A percentile compares a stretch with the other conserved stretches of the same genome.
These are phyloP conservation scores for Zygnema circumcarinatum DNA, from an alignment of 139 green algal species.

Conservation along the genomic window DNA sequence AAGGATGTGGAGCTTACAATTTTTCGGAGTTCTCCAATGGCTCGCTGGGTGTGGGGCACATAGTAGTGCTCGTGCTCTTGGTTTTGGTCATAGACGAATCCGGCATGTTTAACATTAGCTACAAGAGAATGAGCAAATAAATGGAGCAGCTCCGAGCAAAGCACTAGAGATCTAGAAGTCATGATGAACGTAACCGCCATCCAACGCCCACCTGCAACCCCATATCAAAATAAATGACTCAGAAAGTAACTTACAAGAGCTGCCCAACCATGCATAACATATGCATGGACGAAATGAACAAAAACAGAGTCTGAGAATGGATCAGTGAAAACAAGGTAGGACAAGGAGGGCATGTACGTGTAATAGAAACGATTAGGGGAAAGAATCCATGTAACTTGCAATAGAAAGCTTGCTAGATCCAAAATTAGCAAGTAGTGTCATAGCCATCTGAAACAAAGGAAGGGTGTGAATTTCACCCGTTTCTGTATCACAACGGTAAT, in stretches of 20 bases:
- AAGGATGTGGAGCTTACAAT: not conserved
- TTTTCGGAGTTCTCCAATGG: not conserved
- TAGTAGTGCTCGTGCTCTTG: not conserved
- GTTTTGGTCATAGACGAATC: not conserved
- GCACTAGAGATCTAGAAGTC: not conserved
- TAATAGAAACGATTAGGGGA: too few relatives aligned
- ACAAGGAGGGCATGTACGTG: too few relatives aligned
- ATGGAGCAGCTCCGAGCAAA: not conserved
- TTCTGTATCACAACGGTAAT: not conserved
- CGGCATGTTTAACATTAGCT: not conserved
- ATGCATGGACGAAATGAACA: too few relatives aligned
- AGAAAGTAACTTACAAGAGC: too few relatives aligned
- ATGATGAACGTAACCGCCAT: not conserved
- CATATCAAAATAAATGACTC: too few relatives aligned
- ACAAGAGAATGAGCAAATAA: not conserved
- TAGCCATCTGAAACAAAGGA: too few relatives aligned
- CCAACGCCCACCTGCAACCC: not conserved
- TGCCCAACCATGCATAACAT: too few relatives aligned
- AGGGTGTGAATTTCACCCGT: not conserved
- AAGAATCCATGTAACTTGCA: too few relatives aligned
- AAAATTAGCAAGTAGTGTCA: too few relatives aligned
- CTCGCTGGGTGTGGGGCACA: not conserved
- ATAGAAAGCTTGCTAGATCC: too few relatives aligned
- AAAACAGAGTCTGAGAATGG: too few relatives aligned
- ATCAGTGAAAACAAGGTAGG: too few relatives aligned